Base-by-base conservation (phyloP, 202 grass and related monocot genomes). In the Elaeis oleifera region DNA sequence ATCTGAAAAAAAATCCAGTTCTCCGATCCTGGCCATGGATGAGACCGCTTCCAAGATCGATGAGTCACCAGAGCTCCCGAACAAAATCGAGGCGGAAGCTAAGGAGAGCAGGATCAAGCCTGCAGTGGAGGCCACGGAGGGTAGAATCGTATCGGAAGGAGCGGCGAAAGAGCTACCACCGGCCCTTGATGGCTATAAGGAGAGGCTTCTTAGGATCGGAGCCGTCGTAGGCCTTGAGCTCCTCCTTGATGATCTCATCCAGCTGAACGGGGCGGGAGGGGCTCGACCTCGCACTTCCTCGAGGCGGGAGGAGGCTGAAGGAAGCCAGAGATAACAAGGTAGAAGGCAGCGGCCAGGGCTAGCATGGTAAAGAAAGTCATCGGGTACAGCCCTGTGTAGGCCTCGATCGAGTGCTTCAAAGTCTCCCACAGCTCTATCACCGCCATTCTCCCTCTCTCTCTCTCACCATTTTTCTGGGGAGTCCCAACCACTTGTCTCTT, bases 351-450 rank as follows among this genome's bases (percentile, higher is more conserved):
- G 5, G 87, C 91, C 16, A 85, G 73, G 28, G 81, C 84, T 16
- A 91, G 74, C 16, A 81, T 79, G 22, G 84, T 91, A 79, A 96
- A 91, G 79, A 96, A 96, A 28, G 84, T 64, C 64, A 70, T 57
- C 74, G 91, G 91, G 6, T 87, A 96, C 9, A 90, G 81, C 31
- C 91, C 87, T 39, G 87, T 96, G 76, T 90, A 90, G 21, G 81
- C 65, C 14, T 66, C 64, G 26, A 96, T 88, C 67, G 87, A 84
- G 55, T 85, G 71, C 80, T 67, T 90, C 79, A 96, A 73, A 67
- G 81, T 83, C 75, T 90, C 81, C 91, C 91, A 96, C 20, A 85
- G 64, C 74, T 89, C 84, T 56, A 58, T 71, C 17, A 88, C 61
- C 44, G 73, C 61, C 57, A 76, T 75, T 20, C 20, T 20, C 20